Evolutionary conservation across 2,329 filamentous ascomycete genomes (phyloP).

Genomic region (Fusarium staphyleae): DNA sequence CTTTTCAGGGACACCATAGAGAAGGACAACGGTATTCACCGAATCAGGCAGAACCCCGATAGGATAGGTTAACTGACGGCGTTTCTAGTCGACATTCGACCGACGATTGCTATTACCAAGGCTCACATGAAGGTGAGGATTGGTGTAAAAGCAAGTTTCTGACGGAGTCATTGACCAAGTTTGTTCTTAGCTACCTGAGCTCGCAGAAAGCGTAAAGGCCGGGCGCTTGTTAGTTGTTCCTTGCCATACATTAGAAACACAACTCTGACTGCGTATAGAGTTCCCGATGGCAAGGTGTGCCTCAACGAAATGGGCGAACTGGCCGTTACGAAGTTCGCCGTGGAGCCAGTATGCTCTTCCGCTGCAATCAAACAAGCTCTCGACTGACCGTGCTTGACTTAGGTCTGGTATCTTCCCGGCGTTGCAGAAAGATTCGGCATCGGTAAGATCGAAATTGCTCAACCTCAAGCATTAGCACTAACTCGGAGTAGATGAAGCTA

Average conservation of each 20-base stretch:
- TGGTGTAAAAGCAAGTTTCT: neutral
- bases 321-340: conserved; percentile 94
- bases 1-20: conserved; percentile 81
- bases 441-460: conserved; percentile 55
- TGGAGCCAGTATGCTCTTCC: conserved; percentile 76
- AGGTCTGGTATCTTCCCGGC: conserved; percentile 82
- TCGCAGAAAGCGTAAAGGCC: conserved; percentile 83
- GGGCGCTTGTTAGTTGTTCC: conserved; percentile 67
- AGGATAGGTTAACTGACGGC: conserved; percentile 9
- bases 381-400: conserved; percentile 3
- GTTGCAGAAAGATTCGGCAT: conserved; percentile 95
- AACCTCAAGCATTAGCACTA: conserved; percentile 24
- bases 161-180: conserved; percentile 15
- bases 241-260: neutral
- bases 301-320: conserved; percentile 86
- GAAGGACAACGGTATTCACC: conserved; percentile 67
- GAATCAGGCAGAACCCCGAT: conserved; percentile 1
- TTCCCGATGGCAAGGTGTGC: conserved; percentile 86
- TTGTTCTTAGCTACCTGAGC: conserved; percentile 73
- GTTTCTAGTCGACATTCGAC: conserved; percentile 75
- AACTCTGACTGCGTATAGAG: conserved; percentile 44
- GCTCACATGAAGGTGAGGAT: conserved; percentile 80
- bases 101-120: conserved; percentile 89
- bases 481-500: conserved; percentile 73
- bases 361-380: neutral